These are phyloP conservation scores for Metroxylon sagu DNA, from an alignment of 176 grass and related monocot species.

Conservation along the genomic window DNA sequence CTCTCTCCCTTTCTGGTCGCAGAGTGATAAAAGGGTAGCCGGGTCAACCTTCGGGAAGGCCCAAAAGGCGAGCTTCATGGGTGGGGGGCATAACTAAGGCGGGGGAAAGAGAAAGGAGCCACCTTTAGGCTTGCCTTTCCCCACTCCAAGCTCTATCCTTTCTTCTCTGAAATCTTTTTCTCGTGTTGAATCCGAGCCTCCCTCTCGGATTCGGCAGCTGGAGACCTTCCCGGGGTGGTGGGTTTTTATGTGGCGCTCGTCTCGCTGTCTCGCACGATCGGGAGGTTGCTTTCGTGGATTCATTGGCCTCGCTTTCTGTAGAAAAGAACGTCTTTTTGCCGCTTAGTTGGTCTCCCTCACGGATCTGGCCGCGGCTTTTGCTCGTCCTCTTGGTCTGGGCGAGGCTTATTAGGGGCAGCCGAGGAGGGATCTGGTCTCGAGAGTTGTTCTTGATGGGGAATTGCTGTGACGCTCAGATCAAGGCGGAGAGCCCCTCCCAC, in stretches of 20 bases:
- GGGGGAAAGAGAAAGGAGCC: not conserved
- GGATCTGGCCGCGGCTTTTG: no score
- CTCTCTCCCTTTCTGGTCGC: not conserved
- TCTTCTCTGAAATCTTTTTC: no score
- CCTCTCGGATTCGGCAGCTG: no score
- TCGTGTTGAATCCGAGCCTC: no score
- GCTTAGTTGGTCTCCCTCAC: no score
- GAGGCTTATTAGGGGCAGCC: not conserved
- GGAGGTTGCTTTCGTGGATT: no score
- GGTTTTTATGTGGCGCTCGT: not conserved
- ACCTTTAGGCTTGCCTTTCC: not conserved
- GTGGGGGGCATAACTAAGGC: not conserved
- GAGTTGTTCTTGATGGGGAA: constrained; percentile 43
- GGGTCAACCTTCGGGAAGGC: not conserved
- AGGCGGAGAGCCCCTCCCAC: constrained; percentile 62
- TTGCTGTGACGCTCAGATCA: constrained; percentile 48
- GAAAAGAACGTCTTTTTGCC: no score
- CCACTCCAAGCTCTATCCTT: not conserved
- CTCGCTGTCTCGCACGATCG: no score
- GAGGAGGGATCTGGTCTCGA: not conserved
- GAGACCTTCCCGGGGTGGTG: not conserved
- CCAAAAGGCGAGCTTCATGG: not conserved
- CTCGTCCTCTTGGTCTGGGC: no score
- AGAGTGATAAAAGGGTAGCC: not conserved
- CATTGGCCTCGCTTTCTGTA: no score